Evolutionary conservation across 257 asterid genomes (phyloP).

Genomic region (Coffea canephora): DNA sequence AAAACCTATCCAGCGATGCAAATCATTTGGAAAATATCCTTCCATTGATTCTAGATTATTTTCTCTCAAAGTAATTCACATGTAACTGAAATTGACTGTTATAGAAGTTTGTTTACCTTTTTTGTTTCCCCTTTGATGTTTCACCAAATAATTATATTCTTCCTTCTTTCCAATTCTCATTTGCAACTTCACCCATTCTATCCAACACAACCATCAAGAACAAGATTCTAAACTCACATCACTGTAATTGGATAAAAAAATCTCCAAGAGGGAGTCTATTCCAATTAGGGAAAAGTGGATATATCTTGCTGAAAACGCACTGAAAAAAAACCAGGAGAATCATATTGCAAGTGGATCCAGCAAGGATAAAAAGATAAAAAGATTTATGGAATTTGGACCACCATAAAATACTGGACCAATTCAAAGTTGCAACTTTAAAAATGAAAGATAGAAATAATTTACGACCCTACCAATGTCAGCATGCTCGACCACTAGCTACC

Average conservation of each 20-base stretch:
- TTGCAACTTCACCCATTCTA: not conserved
- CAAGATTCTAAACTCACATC: not conserved
- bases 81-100: not conserved
- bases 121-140: not conserved
- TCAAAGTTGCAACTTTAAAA: constrained; percentile 14
- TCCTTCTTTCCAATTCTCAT: not conserved
- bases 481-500: not conserved
- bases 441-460: constrained; percentile 11
- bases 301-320: not conserved
- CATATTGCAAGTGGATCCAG: constrained; percentile 33
- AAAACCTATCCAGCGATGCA: not conserved
- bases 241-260: not conserved
- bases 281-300: constrained; percentile 22
- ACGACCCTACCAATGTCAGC: not conserved
- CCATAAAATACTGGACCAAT: constrained; percentile 31
- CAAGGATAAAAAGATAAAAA: constrained; percentile 26
- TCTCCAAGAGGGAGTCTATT: constrained; percentile 17
- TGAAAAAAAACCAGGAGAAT: constrained; percentile 21
- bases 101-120: not conserved
- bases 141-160: not conserved
- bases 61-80: not conserved
- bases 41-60: not conserved
- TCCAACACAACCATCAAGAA: not conserved
- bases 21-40: not conserved
- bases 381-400: constrained; percentile 26